phyloP scores from a whole-genome alignment of 371 early-diverging fungal genomes.

The Batrachochytrium dendrobatidis region DNA sequence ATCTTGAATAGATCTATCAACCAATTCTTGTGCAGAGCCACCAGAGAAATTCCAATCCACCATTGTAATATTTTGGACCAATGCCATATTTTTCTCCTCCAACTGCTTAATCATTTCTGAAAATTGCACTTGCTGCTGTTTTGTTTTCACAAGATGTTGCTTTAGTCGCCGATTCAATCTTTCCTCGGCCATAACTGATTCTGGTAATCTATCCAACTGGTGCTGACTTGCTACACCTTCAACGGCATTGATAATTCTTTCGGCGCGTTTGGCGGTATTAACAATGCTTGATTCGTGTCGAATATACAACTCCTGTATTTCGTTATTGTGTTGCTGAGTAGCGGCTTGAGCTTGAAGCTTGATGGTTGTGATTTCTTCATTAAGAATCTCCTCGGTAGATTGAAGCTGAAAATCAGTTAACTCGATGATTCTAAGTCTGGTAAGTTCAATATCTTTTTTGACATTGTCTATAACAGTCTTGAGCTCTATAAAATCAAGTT shows the following conservation, averaged over 20 bases:
- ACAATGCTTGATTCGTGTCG: constrained; percentile 5
- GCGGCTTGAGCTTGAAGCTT: background rate
- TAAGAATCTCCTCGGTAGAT: background rate
- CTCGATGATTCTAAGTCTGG: background rate
- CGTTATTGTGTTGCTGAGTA: background rate
- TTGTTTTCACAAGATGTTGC: background rate
- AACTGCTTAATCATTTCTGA: background rate
- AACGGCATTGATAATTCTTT: constrained; percentile 10
- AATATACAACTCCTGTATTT: background rate
- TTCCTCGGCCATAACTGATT: background rate
- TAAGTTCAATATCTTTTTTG: background rate
- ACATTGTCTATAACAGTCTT: background rate
- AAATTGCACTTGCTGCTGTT: background rate
- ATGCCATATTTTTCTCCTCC: background rate
- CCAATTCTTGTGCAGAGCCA: too few relatives aligned
- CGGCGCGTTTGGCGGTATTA: constrained; percentile 4
- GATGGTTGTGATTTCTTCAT: constrained; percentile 3
- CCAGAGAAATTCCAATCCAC: background rate
- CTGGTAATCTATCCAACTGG: background rate
- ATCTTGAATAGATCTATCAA: too few relatives aligned
- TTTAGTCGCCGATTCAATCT: background rate
- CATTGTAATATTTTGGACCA: background rate
- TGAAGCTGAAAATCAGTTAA: background rate
- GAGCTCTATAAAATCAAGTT: background rate
- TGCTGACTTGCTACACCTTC: constrained; percentile 9